A percentile compares a stretch with the other conserved stretches of the same genome.
phyloP scores from a whole-genome alignment of 1,139 yeast species.

The Yamadazyma diddensiae region DNA sequence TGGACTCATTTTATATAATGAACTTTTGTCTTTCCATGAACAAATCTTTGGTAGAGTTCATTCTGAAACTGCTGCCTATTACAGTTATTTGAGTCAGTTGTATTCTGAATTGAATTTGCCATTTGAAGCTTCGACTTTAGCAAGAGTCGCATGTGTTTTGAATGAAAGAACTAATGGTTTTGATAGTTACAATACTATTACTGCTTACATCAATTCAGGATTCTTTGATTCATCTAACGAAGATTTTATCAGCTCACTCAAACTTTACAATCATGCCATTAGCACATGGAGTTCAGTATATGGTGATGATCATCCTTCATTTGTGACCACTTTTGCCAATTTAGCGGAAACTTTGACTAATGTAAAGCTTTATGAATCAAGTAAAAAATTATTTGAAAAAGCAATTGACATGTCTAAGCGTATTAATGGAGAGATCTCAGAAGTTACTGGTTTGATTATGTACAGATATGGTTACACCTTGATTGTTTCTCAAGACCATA shows the following conservation, averaged over 20 bases:
- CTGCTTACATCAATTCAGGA: slow-evolving; percentile 74
- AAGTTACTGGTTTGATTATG: slow-evolving; percentile 55
- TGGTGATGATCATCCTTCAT: slow-evolving; percentile 66
- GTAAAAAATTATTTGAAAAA: slow-evolving; percentile 44
- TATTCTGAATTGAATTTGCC: slow-evolving; percentile 60
- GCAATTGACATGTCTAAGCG: slow-evolving; percentile 45
- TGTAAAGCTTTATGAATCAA: slow-evolving; percentile 36
- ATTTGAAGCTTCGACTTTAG: slow-evolving; percentile 61
- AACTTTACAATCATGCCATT: slow-evolving; percentile 60
- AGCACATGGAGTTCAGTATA: slow-evolving; percentile 53
- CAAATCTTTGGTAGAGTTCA: slow-evolving; percentile 84
- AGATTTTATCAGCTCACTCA: slow-evolving; percentile 59
- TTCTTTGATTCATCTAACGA: slow-evolving; percentile 63
- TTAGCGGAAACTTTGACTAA: slow-evolving; percentile 61
- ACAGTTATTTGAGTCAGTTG: slow-evolving; percentile 61
- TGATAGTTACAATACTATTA: slow-evolving; percentile 74
- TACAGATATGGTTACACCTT: slow-evolving; percentile 69
- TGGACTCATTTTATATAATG: slow-evolving; percentile 60
- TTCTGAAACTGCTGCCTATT: slow-evolving; percentile 72
- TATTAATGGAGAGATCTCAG: slow-evolving; percentile 56
- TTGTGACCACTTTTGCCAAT: slow-evolving; percentile 62
- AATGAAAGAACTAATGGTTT: slow-evolving; percentile 79
- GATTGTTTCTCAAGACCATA: slow-evolving; percentile 50
- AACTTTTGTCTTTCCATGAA: slow-evolving; percentile 71
- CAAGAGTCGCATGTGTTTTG: slow-evolving; percentile 70